Conservation (phyloP, 2,329 filamentous ascomycete genomes). For the Rutstroemia sp. region DNA sequence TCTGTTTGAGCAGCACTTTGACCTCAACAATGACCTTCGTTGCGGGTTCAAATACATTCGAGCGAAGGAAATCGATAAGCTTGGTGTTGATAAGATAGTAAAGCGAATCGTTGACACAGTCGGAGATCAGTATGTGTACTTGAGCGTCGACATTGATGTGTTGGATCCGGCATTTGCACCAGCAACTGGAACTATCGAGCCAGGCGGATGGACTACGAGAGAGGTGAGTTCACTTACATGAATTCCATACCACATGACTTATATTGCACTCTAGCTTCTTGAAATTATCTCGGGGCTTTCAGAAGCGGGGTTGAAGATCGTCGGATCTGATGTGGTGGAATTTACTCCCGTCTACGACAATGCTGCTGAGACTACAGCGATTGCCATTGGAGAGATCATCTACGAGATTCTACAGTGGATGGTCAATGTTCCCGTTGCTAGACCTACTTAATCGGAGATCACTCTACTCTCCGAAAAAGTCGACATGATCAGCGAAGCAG, state of each 20-base stretch:
- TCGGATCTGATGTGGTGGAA: slow-evolving; percentile 29
- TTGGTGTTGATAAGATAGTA: slow-evolving; percentile 23
- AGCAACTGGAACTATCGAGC: slow-evolving; percentile 28
- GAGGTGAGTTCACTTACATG: slow-evolving; percentile 14
- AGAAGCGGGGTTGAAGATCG: slow-evolving; percentile 25
- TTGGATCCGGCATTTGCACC: slow-evolving; percentile 28
- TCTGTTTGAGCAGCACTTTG: slow-evolving; percentile 22
- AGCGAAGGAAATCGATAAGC: slow-evolving; percentile 23
- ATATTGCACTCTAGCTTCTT: slow-evolving; percentile 16
- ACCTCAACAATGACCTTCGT: slow-evolving; percentile 26
- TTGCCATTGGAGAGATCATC: slow-evolving; percentile 23
- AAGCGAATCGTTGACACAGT: slow-evolving; percentile 24
- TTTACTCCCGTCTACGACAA: slow-evolving; percentile 28
- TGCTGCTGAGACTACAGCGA: slow-evolving; percentile 26
- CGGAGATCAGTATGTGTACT: slow-evolving; percentile 24
- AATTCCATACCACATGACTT: not conserved
- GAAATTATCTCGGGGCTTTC: slow-evolving; percentile 26
- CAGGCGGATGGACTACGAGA: slow-evolving; percentile 30
- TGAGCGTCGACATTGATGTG: slow-evolving; percentile 29
- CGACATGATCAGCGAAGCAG: too few species aligned
- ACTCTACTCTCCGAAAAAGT: too few species aligned
- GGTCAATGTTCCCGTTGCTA: slow-evolving; percentile 23
- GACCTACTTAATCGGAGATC: not conserved
- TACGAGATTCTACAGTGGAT: slow-evolving; percentile 29
- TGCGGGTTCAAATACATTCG: slow-evolving; percentile 26